A percentile compares a stretch with the other conserved stretches of the same genome.
phyloP scores from a whole-genome alignment of 495 filamentous ascomycete species.

The Xylaria curta region DNA sequence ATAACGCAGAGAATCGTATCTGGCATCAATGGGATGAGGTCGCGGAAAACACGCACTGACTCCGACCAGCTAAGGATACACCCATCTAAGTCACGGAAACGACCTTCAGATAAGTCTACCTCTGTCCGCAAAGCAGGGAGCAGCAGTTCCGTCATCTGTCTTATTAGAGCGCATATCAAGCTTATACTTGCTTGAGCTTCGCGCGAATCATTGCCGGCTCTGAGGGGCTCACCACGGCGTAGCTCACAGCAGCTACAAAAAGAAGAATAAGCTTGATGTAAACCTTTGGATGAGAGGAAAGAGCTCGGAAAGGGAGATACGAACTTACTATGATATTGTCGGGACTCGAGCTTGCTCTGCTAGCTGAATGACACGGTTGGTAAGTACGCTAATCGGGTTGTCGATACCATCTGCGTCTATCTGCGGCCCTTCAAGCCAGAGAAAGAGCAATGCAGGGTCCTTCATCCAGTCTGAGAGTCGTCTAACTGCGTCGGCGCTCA shows the following conservation, averaged over 20 bases:
- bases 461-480: neutral
- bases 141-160: constrained; percentile 14
- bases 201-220: neutral
- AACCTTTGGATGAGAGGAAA: neutral
- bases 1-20: neutral
- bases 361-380: neutral
- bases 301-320: neutral
- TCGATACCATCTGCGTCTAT: neutral
- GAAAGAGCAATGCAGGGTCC: neutral
- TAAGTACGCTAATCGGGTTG: neutral
- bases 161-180: constrained; percentile 2
- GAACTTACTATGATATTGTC: constrained; percentile 9
- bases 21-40: constrained; percentile 8
- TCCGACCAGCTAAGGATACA: constrained; percentile 4
- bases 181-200: constrained; percentile 8
- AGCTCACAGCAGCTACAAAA: neutral
- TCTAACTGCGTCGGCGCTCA: neutral
- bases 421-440: neutral
- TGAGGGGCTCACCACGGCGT: neutral
- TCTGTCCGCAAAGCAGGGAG: neutral
- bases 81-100: neutral
- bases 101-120: neutral
- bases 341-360: neutral
- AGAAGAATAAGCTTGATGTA: neutral
- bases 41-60: constrained; percentile 8